A percentile compares a stretch with the other conserved stretches of the same genome.
Conservation (phyloP, 176 grass and related monocot species). For the Zoysia pacifica region DNA sequence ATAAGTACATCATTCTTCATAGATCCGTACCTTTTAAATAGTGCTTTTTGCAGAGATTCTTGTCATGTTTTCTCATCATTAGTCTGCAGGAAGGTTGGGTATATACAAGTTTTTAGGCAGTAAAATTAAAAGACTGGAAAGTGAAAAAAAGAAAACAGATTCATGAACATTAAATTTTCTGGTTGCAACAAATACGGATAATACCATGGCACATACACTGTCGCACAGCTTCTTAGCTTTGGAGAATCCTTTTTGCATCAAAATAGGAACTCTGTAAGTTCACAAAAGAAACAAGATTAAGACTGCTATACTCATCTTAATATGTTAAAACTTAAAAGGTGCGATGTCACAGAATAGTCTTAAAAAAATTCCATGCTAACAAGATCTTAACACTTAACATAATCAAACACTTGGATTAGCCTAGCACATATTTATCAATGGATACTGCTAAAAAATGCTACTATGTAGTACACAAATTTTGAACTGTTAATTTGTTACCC, state of each 20-base stretch:
- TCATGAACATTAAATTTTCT: slow-evolving; percentile 1
- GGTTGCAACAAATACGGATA: slow-evolving; percentile 6
- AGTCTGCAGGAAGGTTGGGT: slow-evolving; percentile 13
- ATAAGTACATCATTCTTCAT: not conserved
- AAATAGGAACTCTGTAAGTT: not conserved
- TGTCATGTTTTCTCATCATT: not conserved
- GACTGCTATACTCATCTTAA: not conserved
- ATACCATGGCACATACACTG: slow-evolving; percentile 11
- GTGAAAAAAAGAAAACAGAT: not conserved
- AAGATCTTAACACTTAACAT: too few species aligned
- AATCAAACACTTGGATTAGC: too few species aligned
- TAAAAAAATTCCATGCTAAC: too few species aligned
- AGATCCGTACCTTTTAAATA: slow-evolving; percentile 15
- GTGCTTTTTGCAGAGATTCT: not conserved
- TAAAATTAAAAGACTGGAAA: slow-evolving; percentile 2
- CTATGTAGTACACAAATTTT: too few species aligned
- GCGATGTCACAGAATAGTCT: too few species aligned
- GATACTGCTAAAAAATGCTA: too few species aligned
- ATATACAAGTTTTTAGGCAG: slow-evolving; percentile 9
- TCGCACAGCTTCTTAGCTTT: not conserved
- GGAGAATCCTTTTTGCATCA: not conserved
- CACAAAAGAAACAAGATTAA: not conserved
- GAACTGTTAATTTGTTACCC: too few species aligned
- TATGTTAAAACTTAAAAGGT: not conserved
- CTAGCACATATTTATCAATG: too few species aligned